A percentile compares a stretch with the other conserved stretches of the same genome.
Evolutionary conservation across 129 eudicot species (phyloP).

Genomic region (Oenanthe sinensis): DNA sequence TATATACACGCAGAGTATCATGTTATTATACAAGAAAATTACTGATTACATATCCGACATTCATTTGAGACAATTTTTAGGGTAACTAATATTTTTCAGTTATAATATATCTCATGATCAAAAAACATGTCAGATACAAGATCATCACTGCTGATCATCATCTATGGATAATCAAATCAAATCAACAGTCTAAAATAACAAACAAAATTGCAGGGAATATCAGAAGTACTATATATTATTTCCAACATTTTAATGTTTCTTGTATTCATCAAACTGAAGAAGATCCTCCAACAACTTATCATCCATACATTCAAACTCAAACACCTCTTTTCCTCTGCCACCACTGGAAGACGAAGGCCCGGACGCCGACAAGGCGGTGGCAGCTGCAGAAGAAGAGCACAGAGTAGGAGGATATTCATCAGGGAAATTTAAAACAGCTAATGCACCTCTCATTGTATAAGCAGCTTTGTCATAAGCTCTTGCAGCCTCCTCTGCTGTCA

Average conservation of each 20-base stretch:
- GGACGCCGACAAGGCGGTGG: neutral
- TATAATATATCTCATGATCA: neutral
- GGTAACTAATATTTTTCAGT: no score
- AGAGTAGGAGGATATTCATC: constrained; percentile 16
- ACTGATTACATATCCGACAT: no score
- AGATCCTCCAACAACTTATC: constrained; percentile 44
- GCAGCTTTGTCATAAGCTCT: constrained; percentile 24
- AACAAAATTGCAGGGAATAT: neutral
- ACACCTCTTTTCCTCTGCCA: constrained; percentile 22
- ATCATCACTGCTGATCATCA: neutral
- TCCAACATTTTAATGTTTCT: neutral
- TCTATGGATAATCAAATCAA: neutral
- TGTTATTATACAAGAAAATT: no score
- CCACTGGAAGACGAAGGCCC: neutral
- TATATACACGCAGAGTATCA: no score
- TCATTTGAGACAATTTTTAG: no score
- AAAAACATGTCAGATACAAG: neutral
- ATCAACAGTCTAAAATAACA: neutral
- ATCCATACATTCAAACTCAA: constrained; percentile 47
- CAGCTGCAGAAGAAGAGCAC: neutral
- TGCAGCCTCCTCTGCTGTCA: constrained; percentile 23
- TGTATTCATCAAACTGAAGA: constrained; percentile 27
- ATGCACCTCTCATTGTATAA: constrained; percentile 14
- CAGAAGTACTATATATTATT: neutral
- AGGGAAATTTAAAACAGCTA: constrained; percentile 18